A percentile compares a stretch with the other conserved stretches of the same genome.
Conservation (phyloP, 1,284 basidiomycete genomes). For the Ustilago bromivora region DNA sequence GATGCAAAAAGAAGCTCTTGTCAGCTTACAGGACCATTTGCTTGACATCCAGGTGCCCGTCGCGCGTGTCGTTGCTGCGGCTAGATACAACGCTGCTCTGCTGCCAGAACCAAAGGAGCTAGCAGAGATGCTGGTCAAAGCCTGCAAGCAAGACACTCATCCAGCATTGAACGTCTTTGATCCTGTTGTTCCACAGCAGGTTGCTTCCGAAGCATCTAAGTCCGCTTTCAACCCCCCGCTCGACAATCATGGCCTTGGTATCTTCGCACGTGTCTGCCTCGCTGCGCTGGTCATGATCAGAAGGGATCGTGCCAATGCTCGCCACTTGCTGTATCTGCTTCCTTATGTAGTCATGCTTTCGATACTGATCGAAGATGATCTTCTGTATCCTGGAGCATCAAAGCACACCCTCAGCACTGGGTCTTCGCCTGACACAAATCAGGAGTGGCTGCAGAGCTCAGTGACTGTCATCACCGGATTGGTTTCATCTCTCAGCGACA, state of each 20-base stretch:
- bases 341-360: slow-evolving; percentile 67
- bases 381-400: slow-evolving; percentile 71
- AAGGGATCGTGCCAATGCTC: slow-evolving; percentile 77
- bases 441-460: slow-evolving; percentile 39
- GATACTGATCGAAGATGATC: slow-evolving; percentile 70
- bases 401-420: slow-evolving; percentile 33
- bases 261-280: slow-evolving; percentile 77
- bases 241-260: slow-evolving; percentile 74
- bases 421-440: slow-evolving; percentile 9
- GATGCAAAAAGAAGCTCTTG: slow-evolving; percentile 15
- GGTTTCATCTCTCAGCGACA: slow-evolving; percentile 40
- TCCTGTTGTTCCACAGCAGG: slow-evolving; percentile 25
- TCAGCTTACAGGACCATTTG: slow-evolving; percentile 32
- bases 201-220: background rate
- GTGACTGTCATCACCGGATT: slow-evolving; percentile 46
- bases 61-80: slow-evolving; percentile 14
- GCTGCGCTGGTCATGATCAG: slow-evolving; percentile 76
- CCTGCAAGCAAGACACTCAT: slow-evolving; percentile 22
- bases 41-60: slow-evolving; percentile 43
- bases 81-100: slow-evolving; percentile 1
- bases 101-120: slow-evolving; percentile 33
- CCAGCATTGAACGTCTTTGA: slow-evolving; percentile 43
- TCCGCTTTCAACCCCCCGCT: slow-evolving; percentile 13
- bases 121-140: slow-evolving; percentile 31
- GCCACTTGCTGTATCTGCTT: slow-evolving; percentile 75